Percentiles rank a stretch among this genome's conserved stretches.
Evolutionary conservation across 2,329 filamentous ascomycete genomes (phyloP).

Genomic region (Fusarium nematophilum): DNA sequence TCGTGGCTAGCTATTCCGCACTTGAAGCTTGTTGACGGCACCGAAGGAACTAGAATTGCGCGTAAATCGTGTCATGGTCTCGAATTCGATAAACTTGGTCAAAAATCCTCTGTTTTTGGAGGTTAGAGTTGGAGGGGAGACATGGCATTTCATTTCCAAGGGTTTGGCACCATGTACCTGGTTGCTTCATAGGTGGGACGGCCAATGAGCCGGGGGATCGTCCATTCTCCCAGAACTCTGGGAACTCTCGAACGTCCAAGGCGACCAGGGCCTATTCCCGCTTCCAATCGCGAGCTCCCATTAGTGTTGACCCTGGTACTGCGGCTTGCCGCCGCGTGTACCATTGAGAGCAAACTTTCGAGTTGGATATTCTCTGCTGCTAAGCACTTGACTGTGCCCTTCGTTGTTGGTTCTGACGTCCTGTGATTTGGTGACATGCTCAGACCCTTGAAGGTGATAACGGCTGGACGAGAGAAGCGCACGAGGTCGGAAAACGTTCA

Average conservation of each 20-base stretch:
- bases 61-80: constrained; percentile 2
- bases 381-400: constrained; percentile 5
- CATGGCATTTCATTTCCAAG: constrained; percentile 21
- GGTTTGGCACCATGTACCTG: constrained; percentile 32
- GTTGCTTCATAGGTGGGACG: constrained; percentile 28
- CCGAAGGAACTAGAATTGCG: not conserved
- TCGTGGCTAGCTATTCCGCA: constrained; percentile 14
- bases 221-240: constrained; percentile 32
- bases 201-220: constrained; percentile 38
- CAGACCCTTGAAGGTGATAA: constrained; percentile 2
- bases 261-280: constrained; percentile 18
- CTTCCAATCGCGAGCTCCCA: constrained; percentile 20
- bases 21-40: constrained; percentile 10
- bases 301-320: constrained; percentile 6
- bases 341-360: constrained; percentile 14
- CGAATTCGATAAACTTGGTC: not conserved
- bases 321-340: constrained; percentile 12
- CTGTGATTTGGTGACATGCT: constrained; percentile 4
- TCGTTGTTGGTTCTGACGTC: constrained; percentile 2
- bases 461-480: constrained; percentile 1
- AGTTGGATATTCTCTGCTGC: constrained; percentile 1
- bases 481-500: constrained; percentile 9
- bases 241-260: constrained; percentile 17
- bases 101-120: not conserved
- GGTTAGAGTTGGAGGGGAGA: constrained; percentile 18